Base-by-base conservation (phyloP, 208 protist species). In the Crithidia acanthocephali region DNA sequence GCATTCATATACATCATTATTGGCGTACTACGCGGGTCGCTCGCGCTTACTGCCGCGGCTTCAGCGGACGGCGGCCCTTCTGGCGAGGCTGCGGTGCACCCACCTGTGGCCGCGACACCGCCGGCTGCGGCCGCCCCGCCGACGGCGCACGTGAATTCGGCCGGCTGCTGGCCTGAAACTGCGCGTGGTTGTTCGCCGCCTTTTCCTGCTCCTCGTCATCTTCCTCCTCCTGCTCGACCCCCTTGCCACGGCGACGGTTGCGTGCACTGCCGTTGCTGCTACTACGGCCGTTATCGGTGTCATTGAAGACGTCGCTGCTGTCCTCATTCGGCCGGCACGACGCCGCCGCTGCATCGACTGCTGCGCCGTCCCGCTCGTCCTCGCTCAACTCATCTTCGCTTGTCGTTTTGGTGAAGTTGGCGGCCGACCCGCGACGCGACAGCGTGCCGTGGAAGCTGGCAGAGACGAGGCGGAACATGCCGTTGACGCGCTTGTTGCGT, bases 401-500 rank as follows among this genome's bases (percentile, higher is more conserved):
- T n/a, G 44, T n/a, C 6, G 44, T 47, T 16, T 45, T 60, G 4
- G 33, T 18, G 18, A 40, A 53, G 44, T 2, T 42, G 5, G 44
- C 22, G 7, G 30, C 35, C 6, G 59, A 65, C 20, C 44, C 15
- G 5, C 18, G 20, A n/a, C 59, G 48, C 3, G 48, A 67, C 51
- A 56, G 63, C 22, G 50, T 68, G 32, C 59, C 48, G 32, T 61
- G 56, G 22, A 59, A 67, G 37, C 35, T 62, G 48, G 27, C 59
- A 8, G 59, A 56, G 47, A 55, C 23, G 22, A 74, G 20, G 20
- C 60, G 69, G 20, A 68, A 20, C 69, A 60, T 74, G 51, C 52
- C 52, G 23, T 74, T 57, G 6, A 66, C 68, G 13, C 58, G 68
- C 68, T 74, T 74, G 50, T 64, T 62, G 50, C 37, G 68, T 58